phyloP scores from a whole-genome alignment of 805 yeast species.

The Starmerella scarabaei region DNA sequence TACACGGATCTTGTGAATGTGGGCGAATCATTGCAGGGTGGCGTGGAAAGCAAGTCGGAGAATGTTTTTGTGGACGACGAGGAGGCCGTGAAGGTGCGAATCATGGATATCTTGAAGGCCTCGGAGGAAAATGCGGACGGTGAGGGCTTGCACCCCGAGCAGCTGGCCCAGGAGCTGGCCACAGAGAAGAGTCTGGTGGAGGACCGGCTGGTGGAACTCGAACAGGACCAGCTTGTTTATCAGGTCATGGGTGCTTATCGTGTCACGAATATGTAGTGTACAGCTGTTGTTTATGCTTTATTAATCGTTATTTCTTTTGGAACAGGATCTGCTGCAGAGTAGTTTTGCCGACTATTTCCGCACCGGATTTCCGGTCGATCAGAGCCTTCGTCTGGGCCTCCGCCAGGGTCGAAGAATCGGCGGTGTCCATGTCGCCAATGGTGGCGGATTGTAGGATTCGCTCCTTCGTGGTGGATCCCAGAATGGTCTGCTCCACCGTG shows the following conservation, averaged over 20 bases:
- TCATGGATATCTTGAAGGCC: constrained; percentile 9
- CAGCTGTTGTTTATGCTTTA: too few species aligned
- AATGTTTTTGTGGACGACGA: constrained; percentile 9
- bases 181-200: constrained; percentile 2
- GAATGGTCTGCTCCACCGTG: constrained; percentile 81
- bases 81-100: constrained; percentile 5
- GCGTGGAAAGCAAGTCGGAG: neutral
- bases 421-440: constrained; percentile 9
- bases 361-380: constrained; percentile 18
- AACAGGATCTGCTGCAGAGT: constrained; percentile 1
- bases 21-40: neutral
- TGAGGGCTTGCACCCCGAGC: constrained; percentile 12
- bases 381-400: constrained; percentile 11
- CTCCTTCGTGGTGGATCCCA: constrained; percentile 50
- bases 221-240: constrained; percentile 8
- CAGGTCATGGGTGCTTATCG: constrained; percentile 11
- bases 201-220: constrained; percentile 2
- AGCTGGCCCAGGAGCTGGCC: constrained; percentile 11
- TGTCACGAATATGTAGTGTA: neutral
- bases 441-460: constrained; percentile 32
- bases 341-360: constrained; percentile 15
- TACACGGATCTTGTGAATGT: constrained; percentile 19
- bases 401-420: constrained; percentile 13
- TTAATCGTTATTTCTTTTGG: neutral
- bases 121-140: constrained; percentile 10